A percentile compares a stretch with the other conserved stretches of the same genome.
Evolutionary conservation across 2,329 filamentous ascomycete species (phyloP).

Genomic region (Pseudogymnoascus sp.): DNA sequence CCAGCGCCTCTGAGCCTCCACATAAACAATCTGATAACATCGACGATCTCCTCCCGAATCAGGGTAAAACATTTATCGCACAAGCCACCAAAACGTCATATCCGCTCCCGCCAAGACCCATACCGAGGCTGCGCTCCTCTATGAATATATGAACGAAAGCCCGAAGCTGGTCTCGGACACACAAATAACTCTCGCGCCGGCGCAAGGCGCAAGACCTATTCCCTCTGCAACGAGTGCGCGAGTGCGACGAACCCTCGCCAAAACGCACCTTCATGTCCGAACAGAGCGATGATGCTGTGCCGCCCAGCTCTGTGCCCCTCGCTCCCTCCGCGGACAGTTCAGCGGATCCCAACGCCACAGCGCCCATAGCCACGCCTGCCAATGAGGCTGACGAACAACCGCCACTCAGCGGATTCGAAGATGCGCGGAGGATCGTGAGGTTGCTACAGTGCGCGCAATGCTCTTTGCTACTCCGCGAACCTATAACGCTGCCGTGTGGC

Average conservation of each 20-base stretch:
- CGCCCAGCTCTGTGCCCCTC: constrained; percentile 9
- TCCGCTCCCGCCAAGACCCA: neutral
- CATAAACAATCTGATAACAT: constrained; percentile 8
- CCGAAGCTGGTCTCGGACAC: neutral
- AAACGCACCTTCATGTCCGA: constrained; percentile 9
- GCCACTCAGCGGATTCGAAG: neutral
- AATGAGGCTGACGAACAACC: neutral
- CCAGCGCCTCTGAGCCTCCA: neutral
- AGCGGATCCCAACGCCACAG: neutral
- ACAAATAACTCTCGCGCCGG: neutral
- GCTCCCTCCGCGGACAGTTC: neutral
- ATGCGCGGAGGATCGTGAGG: constrained; percentile 47
- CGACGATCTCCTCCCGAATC: neutral
- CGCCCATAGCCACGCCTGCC: neutral
- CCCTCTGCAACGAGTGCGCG: neutral
- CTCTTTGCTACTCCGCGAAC: constrained; percentile 58
- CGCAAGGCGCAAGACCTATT: neutral
- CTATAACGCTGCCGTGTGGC: constrained; percentile 76
- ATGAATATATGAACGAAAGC: neutral
- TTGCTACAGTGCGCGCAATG: constrained; percentile 74
- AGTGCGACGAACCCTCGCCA: neutral
- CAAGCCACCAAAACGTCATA: constrained; percentile 11
- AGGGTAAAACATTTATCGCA: neutral
- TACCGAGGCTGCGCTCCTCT: neutral
- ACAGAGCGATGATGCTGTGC: constrained; percentile 8